Evolutionary conservation across 1,139 yeast genomes (phyloP), one percentile per base, ranked within the genome.

Genomic region (Geotrichum histeridarum): DNA sequence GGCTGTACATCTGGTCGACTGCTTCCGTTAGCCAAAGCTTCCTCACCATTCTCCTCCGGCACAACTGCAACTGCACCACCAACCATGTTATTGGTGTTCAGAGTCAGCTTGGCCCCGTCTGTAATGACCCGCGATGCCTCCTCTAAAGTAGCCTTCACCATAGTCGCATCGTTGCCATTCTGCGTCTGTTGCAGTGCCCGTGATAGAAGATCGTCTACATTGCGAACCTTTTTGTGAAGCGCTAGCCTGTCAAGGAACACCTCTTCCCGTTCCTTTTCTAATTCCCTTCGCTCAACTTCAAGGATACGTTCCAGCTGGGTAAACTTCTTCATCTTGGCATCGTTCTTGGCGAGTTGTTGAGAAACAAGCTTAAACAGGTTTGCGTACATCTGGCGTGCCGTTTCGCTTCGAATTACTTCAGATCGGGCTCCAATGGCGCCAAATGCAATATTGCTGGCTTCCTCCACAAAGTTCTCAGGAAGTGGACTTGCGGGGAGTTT

Each of bases 211-310:
- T 72, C 72, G 45, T 82, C 77, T 11, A 83, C 78, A 11, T 72
- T 72, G 27, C 77, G 70, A 6, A 86, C 81, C 48, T 84, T 80
- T 61, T 78, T 79, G 55, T 86, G 81, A 60, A 89, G 78, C 15
- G 91, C 80, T 54, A 93, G 71, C 54, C 96, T 77, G 65, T 91
- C 96, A 57, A 87, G 70, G 61, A 89, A 84, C 31, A 88, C 73
- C 60, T 87, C 93, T 67, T 89, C 94, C 59, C 93, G 93, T 65
- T 85, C 90, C 58, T 79, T 79, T 51, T 84, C 84, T 57, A 93
- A 68, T 54, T 81, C 79, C 58, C 85, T 84, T 59, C 89, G 83
- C 68, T 91, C 96, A 35, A 82, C 75, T 65, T 88, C 96, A 57
- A 86, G 78, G 42, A 86, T 83, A 60, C 79, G 82, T 70, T 93